Base-by-base conservation (phyloP, 176 grass and related monocot species). In the Rhynchospora breviuscula region DNA sequence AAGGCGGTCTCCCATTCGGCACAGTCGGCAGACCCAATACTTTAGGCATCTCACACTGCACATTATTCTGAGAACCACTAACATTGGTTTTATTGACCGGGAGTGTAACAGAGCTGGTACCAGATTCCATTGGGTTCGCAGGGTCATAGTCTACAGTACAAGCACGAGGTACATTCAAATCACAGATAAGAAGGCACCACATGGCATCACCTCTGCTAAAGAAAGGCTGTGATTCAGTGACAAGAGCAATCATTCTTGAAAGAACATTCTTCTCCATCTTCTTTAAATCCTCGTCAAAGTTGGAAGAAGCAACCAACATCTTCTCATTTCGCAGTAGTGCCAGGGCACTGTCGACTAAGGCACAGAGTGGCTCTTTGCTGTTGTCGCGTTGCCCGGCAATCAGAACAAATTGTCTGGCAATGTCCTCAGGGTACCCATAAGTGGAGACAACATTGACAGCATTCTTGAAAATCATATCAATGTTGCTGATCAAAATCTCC, bases 131-230 rank as follows among this genome's bases (percentile, higher is more conserved):
- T 0, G 86, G 84, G 54, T 95, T 91, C 5, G 62, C 57, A 31
- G 62, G 26, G 29, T 54, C 83, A 19, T 90, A 90, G 21, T 95
- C 93, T 85, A 95, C 84, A 26, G 86, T 80, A 89, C 89, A 93
- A 14, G 96, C 93, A 62, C 84, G 81, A 75, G 87, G 85, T 22
- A 93, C 88, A 86, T 90, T 95, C 89, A 94, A 86, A 35, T 99
- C 96, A 13, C 87, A 93, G 81, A 99, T 93, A 72, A 99, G 96
- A 66, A 99, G 82, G 83, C 87, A 89, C 90, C 92, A 99, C 96
- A 95, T 93, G 13, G 87, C 91, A 68, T 99, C 96, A 11, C 91
- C 96, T 2, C 76, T 87, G 51, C 88, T 90, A 84, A 92, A 93
- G 87, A 93, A 99, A 4, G 97, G 97, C 10, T 93, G 88, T 17